Evolutionary conservation across 208 protist species (phyloP).

Genomic region (Leptomonas pyrrhocoris): DNA sequence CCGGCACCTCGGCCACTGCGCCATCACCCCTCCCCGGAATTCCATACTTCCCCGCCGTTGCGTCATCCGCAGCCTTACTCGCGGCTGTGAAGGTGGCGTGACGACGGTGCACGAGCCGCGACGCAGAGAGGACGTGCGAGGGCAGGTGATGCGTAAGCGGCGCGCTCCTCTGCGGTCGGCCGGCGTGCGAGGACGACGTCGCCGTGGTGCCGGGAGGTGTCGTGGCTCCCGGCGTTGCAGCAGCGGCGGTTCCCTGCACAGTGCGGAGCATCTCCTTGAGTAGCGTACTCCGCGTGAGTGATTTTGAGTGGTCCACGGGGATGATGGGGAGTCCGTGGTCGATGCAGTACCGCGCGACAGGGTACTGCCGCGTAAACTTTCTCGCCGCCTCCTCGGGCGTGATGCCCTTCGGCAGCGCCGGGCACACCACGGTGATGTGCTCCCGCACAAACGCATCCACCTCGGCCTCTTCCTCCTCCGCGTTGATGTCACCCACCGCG

Average conservation of each 20-base stretch:
- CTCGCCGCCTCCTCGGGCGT: conserved; percentile 39
- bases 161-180: neutral
- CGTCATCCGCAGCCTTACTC: too few species aligned
- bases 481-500: neutral
- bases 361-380: conserved; percentile 72
- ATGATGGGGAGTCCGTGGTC: conserved; percentile 63
- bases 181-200: neutral
- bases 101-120: neutral
- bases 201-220: neutral
- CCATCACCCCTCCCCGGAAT: neutral
- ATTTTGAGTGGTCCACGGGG: conserved; percentile 74
- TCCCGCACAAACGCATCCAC: conserved; percentile 43
- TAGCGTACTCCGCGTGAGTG: conserved; percentile 52
- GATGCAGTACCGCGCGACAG: conserved; percentile 74
- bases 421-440: conserved; percentile 78
- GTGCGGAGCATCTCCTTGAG: conserved; percentile 55
- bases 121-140: conserved; percentile 3
- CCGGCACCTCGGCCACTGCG: neutral
- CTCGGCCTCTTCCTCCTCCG: neutral
- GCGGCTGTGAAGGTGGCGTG: neutral
- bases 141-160: conserved; percentile 1
- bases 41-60: neutral
- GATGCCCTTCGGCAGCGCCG: conserved; percentile 55
- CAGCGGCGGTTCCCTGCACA: neutral
- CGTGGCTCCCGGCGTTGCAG: neutral